Percentiles rank a stretch among this genome's conserved stretches.
Evolutionary conservation across 768 basidiomycete species (phyloP).

Genomic region (Naganishia vaughanmartiniae): DNA sequence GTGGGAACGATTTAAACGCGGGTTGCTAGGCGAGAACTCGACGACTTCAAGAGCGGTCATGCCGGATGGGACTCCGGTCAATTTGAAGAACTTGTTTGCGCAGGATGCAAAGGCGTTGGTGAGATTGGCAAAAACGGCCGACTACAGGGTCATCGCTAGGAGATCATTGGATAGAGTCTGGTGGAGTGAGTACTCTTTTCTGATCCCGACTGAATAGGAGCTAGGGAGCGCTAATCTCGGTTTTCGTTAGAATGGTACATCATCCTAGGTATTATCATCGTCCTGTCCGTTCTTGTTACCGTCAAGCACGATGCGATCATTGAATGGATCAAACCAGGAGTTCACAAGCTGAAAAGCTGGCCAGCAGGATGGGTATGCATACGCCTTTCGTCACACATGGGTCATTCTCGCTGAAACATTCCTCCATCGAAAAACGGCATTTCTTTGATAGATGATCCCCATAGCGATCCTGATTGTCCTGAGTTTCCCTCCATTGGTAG

Average conservation of each 20-base stretch:
- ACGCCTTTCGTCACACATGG: not conserved
- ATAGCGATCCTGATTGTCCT: slow-evolving; percentile 34
- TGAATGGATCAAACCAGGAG: slow-evolving; percentile 39
- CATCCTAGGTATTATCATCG: slow-evolving; percentile 38
- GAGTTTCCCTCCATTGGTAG: slow-evolving; percentile 45
- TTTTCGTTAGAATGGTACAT: slow-evolving; percentile 42
- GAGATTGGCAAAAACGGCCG: not conserved
- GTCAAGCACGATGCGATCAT: slow-evolving; percentile 44
- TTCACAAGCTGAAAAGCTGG: slow-evolving; percentile 37
- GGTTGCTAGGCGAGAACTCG: not conserved
- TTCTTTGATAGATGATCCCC: slow-evolving; percentile 22
- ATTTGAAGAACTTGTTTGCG: not conserved
- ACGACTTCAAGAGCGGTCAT: not conserved
- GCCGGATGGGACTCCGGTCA: not conserved
- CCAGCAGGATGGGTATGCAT: slow-evolving; percentile 44
- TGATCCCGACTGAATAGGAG: not conserved
- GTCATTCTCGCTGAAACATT: not conserved
- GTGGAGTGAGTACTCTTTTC: not conserved
- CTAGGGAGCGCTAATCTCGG: not conserved
- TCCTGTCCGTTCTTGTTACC: slow-evolving; percentile 39
- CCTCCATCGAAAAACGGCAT: not conserved
- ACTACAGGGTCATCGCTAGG: not conserved
- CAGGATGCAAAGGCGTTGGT: slow-evolving; percentile 5
- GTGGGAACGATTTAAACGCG: not conserved
- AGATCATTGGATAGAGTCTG: not conserved